Conservation (phyloP, 164 flowering plant genomes). For the Aristolochia californica region DNA sequence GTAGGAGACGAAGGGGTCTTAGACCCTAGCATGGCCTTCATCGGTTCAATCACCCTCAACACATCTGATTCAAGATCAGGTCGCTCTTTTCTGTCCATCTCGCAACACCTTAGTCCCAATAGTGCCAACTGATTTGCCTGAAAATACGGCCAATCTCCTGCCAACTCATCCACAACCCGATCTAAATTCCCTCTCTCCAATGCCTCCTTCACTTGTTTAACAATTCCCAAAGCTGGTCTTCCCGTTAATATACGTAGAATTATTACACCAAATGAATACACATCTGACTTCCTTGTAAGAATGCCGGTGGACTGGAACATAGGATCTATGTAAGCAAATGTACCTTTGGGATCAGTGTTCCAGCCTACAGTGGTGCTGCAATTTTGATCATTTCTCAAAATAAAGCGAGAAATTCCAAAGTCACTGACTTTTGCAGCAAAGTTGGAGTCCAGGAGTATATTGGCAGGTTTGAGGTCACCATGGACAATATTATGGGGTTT, state of each 20-base stretch:
- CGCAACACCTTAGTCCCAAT: slow-evolving; percentile 65
- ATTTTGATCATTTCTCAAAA: slow-evolving; percentile 6
- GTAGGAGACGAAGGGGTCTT: slow-evolving; percentile 20
- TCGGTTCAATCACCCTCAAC: slow-evolving; percentile 68
- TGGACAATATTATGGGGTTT: slow-evolving; percentile 60
- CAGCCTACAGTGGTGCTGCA: slow-evolving; percentile 21
- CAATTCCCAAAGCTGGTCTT: slow-evolving; percentile 46
- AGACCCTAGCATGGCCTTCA: slow-evolving; percentile 49
- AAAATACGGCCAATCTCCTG: slow-evolving; percentile 88
- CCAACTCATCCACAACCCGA: slow-evolving; percentile 52
- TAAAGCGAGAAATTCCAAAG: slow-evolving; percentile 63
- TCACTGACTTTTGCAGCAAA: slow-evolving; percentile 61
- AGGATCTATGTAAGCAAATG: slow-evolving; percentile 66
- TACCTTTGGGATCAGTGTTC: slow-evolving; percentile 61
- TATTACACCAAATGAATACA: slow-evolving; percentile 77
- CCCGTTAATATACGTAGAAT: slow-evolving; percentile 65
- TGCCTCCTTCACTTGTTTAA: slow-evolving; percentile 57
- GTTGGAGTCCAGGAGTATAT: slow-evolving; percentile 67
- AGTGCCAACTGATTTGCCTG: slow-evolving; percentile 75
- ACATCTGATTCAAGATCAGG: slow-evolving; percentile 70
- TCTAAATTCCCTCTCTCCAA: slow-evolving; percentile 41
- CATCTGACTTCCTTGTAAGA: slow-evolving; percentile 67
- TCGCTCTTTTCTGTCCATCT: slow-evolving; percentile 34
- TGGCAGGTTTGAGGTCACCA: slow-evolving; percentile 75
- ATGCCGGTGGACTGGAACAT: slow-evolving; percentile 66